These are phyloP conservation scores for Colletotrichum melonis DNA, from an alignment of 2,329 filamentous ascomycete genomes.

Conservation along the genomic window DNA sequence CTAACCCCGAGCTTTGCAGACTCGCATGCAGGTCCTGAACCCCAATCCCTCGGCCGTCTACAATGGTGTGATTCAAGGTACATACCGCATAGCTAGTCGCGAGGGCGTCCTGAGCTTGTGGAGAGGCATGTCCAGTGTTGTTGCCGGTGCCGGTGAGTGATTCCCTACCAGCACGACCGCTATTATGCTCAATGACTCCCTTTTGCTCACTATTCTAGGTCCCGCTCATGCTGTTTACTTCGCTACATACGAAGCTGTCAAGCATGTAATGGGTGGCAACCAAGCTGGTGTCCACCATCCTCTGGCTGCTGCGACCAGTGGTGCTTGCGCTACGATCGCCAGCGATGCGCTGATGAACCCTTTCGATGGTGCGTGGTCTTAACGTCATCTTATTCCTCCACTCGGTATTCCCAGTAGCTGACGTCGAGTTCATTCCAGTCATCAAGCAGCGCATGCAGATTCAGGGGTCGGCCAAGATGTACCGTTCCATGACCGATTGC, in stretches of 20 bases:
- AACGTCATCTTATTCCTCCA: too few species aligned
- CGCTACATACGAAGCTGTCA: slow-evolving; percentile 96
- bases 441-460: slow-evolving; percentile 99
- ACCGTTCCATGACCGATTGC: slow-evolving; percentile 88
- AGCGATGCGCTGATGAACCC: slow-evolving; percentile 99
- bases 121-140: slow-evolving; percentile 96
- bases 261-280: slow-evolving; percentile 95
- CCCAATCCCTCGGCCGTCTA: slow-evolving; percentile 85
- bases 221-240: slow-evolving; percentile 99
- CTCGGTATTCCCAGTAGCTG: not conserved
- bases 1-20: slow-evolving; percentile 65
- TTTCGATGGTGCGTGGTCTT: slow-evolving; percentile 81
- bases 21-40: slow-evolving; percentile 96
- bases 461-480: slow-evolving; percentile 87
- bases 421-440: slow-evolving; percentile 63
- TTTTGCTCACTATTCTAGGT: slow-evolving; percentile 62
- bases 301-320: slow-evolving; percentile 90
- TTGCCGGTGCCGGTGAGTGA: slow-evolving; percentile 86
- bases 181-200: not conserved
- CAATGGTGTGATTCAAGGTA: slow-evolving; percentile 90
- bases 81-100: slow-evolving; percentile 88
- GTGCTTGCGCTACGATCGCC: slow-evolving; percentile 94
- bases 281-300: slow-evolving; percentile 89
- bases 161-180: not conserved
- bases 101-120: slow-evolving; percentile 94